These are phyloP conservation scores for Leptomonas pyrrhocoris DNA, from an alignment of 208 protist genomes.

Conservation along the genomic window DNA sequence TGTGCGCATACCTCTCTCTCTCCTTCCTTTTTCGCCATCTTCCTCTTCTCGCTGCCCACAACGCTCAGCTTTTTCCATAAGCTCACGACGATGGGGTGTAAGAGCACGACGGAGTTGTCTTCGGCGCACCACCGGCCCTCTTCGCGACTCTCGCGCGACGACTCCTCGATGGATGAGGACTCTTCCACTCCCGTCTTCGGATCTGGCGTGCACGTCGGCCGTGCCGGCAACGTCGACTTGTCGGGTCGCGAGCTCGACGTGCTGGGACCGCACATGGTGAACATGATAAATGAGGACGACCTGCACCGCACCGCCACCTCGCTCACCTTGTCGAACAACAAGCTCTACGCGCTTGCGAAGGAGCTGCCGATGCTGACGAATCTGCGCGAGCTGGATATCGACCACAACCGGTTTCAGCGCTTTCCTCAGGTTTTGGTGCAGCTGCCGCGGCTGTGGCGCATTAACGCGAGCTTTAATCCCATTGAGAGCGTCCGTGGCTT, in stretches of 20 bases:
- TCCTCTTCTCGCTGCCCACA: background rate
- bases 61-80: conserved; percentile 5
- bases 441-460: conserved; percentile 54
- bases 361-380: conserved; percentile 74
- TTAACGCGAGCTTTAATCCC: conserved; percentile 79
- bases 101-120: conserved; percentile 18
- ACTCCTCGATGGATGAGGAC: conserved; percentile 27
- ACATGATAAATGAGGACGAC: conserved; percentile 68
- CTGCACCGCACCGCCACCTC: conserved; percentile 71
- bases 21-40: background rate
- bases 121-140: background rate
- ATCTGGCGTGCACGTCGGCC: conserved; percentile 78
- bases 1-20: background rate
- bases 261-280: conserved; percentile 59
- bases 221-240: conserved; percentile 82
- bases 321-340: conserved; percentile 79
- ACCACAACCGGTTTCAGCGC: conserved; percentile 74
- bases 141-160: conserved; percentile 9
- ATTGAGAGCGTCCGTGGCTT: conserved; percentile 52
- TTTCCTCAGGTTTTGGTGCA: conserved; percentile 64
- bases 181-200: conserved; percentile 56
- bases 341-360: conserved; percentile 78
- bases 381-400: conserved; percentile 77
- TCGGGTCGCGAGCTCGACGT: conserved; percentile 67
- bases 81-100: conserved; percentile 33